Base-by-base conservation (phyloP, 75 land plant species). In the Selaginella moellendorffii region DNA sequence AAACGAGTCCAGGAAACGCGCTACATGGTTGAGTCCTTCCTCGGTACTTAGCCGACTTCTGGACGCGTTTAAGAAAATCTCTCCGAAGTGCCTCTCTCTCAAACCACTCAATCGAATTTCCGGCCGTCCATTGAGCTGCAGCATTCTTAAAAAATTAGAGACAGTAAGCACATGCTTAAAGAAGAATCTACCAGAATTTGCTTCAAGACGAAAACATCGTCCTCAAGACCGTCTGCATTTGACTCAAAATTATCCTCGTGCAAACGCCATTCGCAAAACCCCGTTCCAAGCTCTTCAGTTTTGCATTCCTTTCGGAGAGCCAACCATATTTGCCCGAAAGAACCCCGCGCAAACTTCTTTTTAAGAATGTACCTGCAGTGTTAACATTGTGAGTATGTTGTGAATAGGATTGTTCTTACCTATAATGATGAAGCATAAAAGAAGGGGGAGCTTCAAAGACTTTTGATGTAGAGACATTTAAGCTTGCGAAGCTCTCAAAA, bases 301-400 rank as follows among this genome's bases (percentile, higher is more conserved):
- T 78, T 56, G 54, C 79, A 68, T 84, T 77, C 84, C 78, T 81
- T 59, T 67, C 24, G 61, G 10, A 83, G 72, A 30, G 96, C 95
- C 60, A 92, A 64, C 95, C 95, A 92, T 53, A 92, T 82, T 66
- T 92, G 95, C 36, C 97, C 97, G 85, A 81, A 92, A 30, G 96
- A 74, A 54, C 97, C 97, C 60, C 95, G 86, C 31, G 75, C 95
- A 75, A 81, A 85, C 56, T 77, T 83, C 65, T 77, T 85, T 67
- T 77, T 83, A 60, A 92, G 64, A 30, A 74, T 74, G 66, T 91
- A 91, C 71, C 97, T 91, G 62, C 27, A 36, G 46, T n/a, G n/a
- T 36, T 5, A 5, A 36, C 5, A 14, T 36, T 36, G 46, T 36
- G 46, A 14, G 46, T 36, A 14, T 36, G 46, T 36, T 36, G 14